Evolutionary conservation across 208 protist genomes (phyloP).

Genomic region (Crithidia bombi): DNA sequence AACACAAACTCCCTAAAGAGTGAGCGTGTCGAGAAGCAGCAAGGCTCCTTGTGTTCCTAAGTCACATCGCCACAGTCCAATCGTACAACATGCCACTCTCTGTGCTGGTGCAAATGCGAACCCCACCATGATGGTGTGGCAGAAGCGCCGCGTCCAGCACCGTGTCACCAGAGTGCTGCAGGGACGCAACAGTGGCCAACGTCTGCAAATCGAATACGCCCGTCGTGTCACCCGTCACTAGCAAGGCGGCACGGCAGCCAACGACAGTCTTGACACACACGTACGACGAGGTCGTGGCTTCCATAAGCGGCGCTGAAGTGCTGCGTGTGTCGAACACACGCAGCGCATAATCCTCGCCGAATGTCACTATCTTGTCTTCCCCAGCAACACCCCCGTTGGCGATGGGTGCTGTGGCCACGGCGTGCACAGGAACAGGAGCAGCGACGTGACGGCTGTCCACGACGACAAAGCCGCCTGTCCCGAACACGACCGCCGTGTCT

Average conservation of each 20-base stretch:
- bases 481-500: slow-evolving; percentile 21
- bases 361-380: slow-evolving; percentile 18
- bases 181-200: slow-evolving; percentile 27
- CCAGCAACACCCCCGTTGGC: slow-evolving; percentile 18
- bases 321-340: slow-evolving; percentile 30
- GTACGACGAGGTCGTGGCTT: slow-evolving; percentile 16
- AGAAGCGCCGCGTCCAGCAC: slow-evolving; percentile 48
- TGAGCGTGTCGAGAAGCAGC: too few species aligned
- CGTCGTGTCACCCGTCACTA: slow-evolving; percentile 37
- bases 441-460: slow-evolving; percentile 12
- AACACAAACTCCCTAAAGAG: too few species aligned
- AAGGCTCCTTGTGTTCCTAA: background rate
- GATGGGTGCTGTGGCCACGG: background rate
- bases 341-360: slow-evolving; percentile 29
- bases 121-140: slow-evolving; percentile 2
- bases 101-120: slow-evolving; percentile 38
- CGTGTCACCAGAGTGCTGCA: slow-evolving; percentile 38
- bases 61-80: slow-evolving; percentile 35
- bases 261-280: slow-evolving; percentile 19
- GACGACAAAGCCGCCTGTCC: slow-evolving; percentile 12
- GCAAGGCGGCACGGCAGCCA: slow-evolving; percentile 24
- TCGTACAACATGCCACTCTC: slow-evolving; percentile 49
- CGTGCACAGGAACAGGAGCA: slow-evolving; percentile 1
- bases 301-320: slow-evolving; percentile 12
- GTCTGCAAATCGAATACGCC: slow-evolving; percentile 40